Evolutionary conservation across 768 basidiomycete genomes (phyloP).

Genomic region (Pleurotus tuoliensis): DNA sequence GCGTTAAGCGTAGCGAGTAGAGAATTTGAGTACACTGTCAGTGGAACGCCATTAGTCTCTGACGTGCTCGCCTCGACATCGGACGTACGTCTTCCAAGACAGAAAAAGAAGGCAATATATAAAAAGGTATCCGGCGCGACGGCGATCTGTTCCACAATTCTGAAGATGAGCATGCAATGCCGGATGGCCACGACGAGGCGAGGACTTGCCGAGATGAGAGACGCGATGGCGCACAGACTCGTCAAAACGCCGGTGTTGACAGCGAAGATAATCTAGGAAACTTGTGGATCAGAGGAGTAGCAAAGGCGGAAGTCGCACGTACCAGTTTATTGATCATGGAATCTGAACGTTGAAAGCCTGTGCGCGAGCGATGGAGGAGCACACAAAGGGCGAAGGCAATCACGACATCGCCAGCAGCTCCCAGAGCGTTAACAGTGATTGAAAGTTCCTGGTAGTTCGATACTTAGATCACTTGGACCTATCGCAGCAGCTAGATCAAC

Average conservation of each 20-base stretch:
- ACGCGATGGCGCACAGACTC: slow-evolving; percentile 41
- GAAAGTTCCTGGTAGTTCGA: slow-evolving; percentile 34
- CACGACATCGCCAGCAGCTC: slow-evolving; percentile 42
- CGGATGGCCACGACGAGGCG: too few relatives aligned
- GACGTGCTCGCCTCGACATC: background rate
- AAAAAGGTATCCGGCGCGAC: slow-evolving; percentile 31
- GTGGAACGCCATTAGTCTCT: background rate
- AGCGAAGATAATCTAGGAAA: slow-evolving; percentile 45
- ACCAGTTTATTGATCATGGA: slow-evolving; percentile 48
- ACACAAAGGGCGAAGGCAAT: slow-evolving; percentile 46
- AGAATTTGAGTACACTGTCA: slow-evolving; percentile 46
- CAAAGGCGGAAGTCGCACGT: slow-evolving; percentile 9
- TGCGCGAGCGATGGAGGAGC: slow-evolving; percentile 43
- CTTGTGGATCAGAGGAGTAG: background rate
- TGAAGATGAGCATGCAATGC: too few relatives aligned
- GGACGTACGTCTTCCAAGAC: slow-evolving; percentile 42
- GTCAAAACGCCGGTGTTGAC: slow-evolving; percentile 44
- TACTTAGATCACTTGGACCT: background rate
- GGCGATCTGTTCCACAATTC: slow-evolving; percentile 25
- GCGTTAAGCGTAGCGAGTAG: slow-evolving; percentile 51
- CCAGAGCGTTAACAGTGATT: slow-evolving; percentile 47
- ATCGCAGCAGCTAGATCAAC: background rate
- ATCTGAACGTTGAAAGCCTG: slow-evolving; percentile 52
- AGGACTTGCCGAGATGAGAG: slow-evolving; percentile 39
- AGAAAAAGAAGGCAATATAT: slow-evolving; percentile 51